phyloP scores from a whole-genome alignment of 169 alveolate species.

The Miamiensis avidus region DNA sequence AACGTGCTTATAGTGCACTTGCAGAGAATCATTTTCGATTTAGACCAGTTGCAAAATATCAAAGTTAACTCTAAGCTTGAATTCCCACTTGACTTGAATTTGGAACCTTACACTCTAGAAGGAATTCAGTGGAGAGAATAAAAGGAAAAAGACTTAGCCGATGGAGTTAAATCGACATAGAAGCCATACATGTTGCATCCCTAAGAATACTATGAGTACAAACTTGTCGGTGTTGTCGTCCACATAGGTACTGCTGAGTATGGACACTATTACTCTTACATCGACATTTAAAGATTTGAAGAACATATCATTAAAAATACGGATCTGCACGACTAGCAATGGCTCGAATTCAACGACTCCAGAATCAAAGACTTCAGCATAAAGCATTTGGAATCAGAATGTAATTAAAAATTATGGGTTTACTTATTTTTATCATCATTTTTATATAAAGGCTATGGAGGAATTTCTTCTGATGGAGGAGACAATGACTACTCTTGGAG shows the following conservation, averaged over 20 bases:
- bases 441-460: conserved; percentile 68
- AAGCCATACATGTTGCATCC: not conserved
- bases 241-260: conserved; percentile 89
- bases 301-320: conserved; percentile 28
- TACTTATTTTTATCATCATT: too few species aligned
- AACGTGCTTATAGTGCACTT: conserved; percentile 82
- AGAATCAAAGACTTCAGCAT: conserved; percentile 61
- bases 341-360: conserved; percentile 79
- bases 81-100: conserved; percentile 78
- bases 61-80: conserved; percentile 81
- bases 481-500: conserved; percentile 13
- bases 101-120: conserved; percentile 70
- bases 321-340: conserved; percentile 20
- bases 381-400: conserved; percentile 65
- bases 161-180: not conserved
- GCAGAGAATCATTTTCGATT: conserved; percentile 74
- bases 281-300: conserved; percentile 65
- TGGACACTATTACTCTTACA: conserved; percentile 86
- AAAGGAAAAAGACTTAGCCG: conserved; percentile 18
- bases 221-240: conserved; percentile 83
- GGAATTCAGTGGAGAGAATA: conserved; percentile 42
- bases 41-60: conserved; percentile 72
- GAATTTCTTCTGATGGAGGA: conserved; percentile 55
- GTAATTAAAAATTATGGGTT: not conserved
- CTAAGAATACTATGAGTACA: conserved; percentile 58